Evolutionary conservation across 768 basidiomycete genomes (phyloP).

Genomic region (Pleurotus djamor): DNA sequence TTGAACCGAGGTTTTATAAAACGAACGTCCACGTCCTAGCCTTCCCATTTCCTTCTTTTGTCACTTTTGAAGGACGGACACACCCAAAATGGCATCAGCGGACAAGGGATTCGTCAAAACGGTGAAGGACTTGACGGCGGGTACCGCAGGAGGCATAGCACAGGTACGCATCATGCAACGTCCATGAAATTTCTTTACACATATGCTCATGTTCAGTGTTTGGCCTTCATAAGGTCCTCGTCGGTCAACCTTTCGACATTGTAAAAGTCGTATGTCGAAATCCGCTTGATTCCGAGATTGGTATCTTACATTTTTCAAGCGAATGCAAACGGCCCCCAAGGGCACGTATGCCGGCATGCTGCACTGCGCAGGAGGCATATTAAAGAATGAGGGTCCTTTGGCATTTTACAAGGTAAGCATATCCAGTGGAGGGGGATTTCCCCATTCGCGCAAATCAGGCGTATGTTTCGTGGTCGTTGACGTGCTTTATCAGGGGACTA

Average conservation of each 20-base stretch:
- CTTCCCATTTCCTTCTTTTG: neutral
- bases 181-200: neutral
- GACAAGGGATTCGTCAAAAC: constrained; percentile 53
- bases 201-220: neutral
- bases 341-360: constrained; percentile 90
- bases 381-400: constrained; percentile 88
- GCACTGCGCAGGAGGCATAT: constrained; percentile 85
- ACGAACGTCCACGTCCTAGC: neutral
- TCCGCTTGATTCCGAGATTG: neutral
- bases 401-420: constrained; percentile 88
- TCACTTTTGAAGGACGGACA: neutral
- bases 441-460: constrained; percentile 7
- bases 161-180: constrained; percentile 48
- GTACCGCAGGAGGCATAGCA: constrained; percentile 87
- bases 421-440: constrained; percentile 2
- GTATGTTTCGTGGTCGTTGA: constrained; percentile 3
- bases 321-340: constrained; percentile 91
- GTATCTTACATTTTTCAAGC: constrained; percentile 37
- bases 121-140: constrained; percentile 84
- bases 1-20: too few species aligned
- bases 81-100: constrained; percentile 3
- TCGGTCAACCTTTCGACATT: constrained; percentile 95
- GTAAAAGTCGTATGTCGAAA: constrained; percentile 83
- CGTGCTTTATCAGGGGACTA: constrained; percentile 61
- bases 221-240: constrained; percentile 56